Conservation (phyloP, 805 yeast species). For the Saccharomycopsis oosterbeekiorum region DNA sequence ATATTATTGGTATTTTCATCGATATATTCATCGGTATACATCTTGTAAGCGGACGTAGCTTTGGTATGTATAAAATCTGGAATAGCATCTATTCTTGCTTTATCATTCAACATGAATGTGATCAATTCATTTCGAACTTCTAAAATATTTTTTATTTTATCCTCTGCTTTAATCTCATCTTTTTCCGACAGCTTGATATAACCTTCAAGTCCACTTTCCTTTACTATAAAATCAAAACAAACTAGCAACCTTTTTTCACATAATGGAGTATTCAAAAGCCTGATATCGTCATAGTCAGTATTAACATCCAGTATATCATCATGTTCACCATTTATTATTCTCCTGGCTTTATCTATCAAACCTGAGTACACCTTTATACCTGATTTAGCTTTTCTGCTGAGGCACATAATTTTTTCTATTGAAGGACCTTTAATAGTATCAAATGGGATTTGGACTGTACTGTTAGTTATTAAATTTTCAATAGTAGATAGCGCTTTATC, state of each 20-base stretch:
- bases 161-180: conserved; percentile 16
- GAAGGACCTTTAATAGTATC: neutral
- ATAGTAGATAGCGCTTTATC: conserved; percentile 34
- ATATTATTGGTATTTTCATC: neutral
- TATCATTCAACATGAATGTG: conserved; percentile 26
- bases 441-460: neutral
- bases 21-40: neutral
- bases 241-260: neutral
- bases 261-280: conserved; percentile 1
- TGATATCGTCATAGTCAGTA: neutral
- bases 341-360: conserved; percentile 25
- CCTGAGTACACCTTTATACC: conserved; percentile 20
- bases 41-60: conserved; percentile 4
- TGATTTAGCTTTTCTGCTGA: neutral
- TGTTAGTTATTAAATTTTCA: conserved; percentile 14
- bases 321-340: conserved; percentile 20
- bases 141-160: conserved; percentile 28
- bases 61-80: conserved; percentile 12
- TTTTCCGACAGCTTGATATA: neutral
- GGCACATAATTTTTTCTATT: conserved; percentile 8
- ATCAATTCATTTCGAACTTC: conserved; percentile 32
- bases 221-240: conserved; percentile 3
- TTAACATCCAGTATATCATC: conserved; percentile 8
- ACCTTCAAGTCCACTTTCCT: conserved; percentile 1
- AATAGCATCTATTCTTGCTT: neutral